Percentiles rank a stretch among this genome's conserved stretches.
These are phyloP conservation scores for Baorangia bicolor DNA, from an alignment of 768 basidiomycete species.

Conservation along the genomic window DNA sequence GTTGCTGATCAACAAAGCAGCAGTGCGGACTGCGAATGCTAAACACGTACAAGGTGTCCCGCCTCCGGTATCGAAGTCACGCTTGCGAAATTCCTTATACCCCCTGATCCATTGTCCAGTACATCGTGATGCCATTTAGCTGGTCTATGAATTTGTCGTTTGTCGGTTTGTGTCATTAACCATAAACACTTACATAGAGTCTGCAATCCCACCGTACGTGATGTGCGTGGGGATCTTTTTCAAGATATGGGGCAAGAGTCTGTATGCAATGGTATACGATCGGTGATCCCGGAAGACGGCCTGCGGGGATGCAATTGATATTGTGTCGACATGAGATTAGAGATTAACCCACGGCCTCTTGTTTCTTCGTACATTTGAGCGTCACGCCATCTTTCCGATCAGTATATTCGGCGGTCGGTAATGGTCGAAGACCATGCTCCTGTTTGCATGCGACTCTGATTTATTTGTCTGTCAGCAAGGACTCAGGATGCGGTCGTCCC, in stretches of 20 bases:
- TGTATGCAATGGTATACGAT: neutral
- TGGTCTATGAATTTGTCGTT: neutral
- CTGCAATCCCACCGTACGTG: neutral
- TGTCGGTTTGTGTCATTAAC: neutral
- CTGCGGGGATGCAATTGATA: no score
- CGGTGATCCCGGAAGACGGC: neutral
- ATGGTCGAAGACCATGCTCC: constrained; percentile 4
- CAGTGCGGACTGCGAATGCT: no score
- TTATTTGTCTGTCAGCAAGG: no score
- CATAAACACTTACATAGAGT: neutral
- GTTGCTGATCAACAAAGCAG: neutral
- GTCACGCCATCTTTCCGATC: constrained; percentile 1
- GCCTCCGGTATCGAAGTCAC: neutral
- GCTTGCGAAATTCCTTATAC: constrained; percentile 1
- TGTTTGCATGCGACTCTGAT: no score
- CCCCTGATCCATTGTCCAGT: neutral
- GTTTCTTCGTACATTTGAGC: constrained; percentile 5
- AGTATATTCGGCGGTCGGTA: constrained; percentile 5
- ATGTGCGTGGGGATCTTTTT: constrained; percentile 2
- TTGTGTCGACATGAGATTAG: no score
- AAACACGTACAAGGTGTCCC: constrained; percentile 7
- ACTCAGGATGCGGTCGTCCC: constrained; percentile 10
- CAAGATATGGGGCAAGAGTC: neutral
- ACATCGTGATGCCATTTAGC: neutral
- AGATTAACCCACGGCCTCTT: constrained; percentile 5